Evolutionary conservation across 1,284 basidiomycete genomes (phyloP), one percentile per base, ranked within the genome.

Genomic region (Moniliella sp.): DNA sequence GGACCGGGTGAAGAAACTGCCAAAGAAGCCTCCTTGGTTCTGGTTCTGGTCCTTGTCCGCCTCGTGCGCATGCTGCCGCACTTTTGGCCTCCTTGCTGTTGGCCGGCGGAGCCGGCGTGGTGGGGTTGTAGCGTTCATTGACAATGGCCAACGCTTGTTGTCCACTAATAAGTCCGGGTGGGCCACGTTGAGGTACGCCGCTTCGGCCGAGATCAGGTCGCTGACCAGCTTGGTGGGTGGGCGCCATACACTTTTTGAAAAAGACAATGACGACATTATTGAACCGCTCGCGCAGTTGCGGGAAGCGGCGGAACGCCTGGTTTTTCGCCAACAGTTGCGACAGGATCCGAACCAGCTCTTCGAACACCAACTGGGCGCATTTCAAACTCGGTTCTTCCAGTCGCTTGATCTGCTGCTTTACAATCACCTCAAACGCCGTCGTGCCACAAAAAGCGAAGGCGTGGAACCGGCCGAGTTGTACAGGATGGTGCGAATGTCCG

Each of bases 381-480:
- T 86, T 86, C 50, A 93, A 64, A 39, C 73, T 69, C 3, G 88
- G 88, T 10, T 94, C 88, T 57, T 94, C 88, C 32, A 97, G 66
- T 29, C 88, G 73, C 63, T 84, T 78, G 62, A 97, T 97, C 63
- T 97, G 88, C 61, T 93, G 82, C 67, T 94, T 97, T 50, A 94
- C 82, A 49, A 94, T 94, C 38, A 86, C 78, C 61, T 94, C 86
- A 48, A 94, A 94, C 1, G 88, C 88, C 38, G 79, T 76, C 0
- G 88, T 88, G 13, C 84, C 83, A 94, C 86, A 57, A 97, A 94
- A 11, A 97, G 68, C 0, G 86, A 76, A 15, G 88, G 88, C 4
- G 84, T 88, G 3, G 83, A 91, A 59, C 88, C 88, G 15, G 82
- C 88, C 39, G 86, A 91, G 66, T 94, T 97, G 68, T 94, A 97